Conservation (phyloP, 306 rosid species). For the Cyamopsis tetragonoloba region DNA sequence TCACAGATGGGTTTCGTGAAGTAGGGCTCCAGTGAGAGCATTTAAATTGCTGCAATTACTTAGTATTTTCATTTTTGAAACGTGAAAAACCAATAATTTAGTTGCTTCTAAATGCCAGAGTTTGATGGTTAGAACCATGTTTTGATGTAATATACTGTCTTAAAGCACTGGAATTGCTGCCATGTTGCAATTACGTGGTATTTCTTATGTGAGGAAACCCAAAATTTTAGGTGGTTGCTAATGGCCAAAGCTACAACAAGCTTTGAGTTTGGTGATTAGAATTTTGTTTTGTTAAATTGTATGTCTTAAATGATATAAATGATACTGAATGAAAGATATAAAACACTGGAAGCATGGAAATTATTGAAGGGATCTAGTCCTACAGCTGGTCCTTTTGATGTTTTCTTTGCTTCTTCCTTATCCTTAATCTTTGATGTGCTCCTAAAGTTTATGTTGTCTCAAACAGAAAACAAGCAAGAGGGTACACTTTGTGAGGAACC, state of each 20-base stretch:
- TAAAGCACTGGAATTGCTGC: no score
- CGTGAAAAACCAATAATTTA: not conserved
- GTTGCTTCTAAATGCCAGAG: not conserved
- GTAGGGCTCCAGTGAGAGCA: no score
- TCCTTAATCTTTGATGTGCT: not conserved
- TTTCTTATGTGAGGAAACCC: no score
- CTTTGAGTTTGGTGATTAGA: no score
- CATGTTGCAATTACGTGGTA: no score
- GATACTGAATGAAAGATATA: not conserved
- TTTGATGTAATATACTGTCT: no score
- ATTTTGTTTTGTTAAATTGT: no score
- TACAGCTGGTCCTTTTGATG: not conserved
- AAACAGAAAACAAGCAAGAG: slow-evolving; percentile 76
- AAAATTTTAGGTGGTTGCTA: no score
- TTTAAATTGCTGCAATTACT: no score
- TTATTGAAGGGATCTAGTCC: not conserved
- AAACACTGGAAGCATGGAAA: not conserved
- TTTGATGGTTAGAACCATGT: not conserved
- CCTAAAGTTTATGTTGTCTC: not conserved
- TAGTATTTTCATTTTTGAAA: no score
- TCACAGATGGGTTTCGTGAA: not conserved
- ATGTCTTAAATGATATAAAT: not conserved
- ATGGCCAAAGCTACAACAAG: no score
- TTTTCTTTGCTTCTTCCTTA: not conserved
- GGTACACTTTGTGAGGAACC: slow-evolving; percentile 71